Evolutionary conservation across 164 flowering plant genomes (phyloP), one percentile per base, ranked within the genome.

Genomic region (Chimonanthus salicifolius): DNA sequence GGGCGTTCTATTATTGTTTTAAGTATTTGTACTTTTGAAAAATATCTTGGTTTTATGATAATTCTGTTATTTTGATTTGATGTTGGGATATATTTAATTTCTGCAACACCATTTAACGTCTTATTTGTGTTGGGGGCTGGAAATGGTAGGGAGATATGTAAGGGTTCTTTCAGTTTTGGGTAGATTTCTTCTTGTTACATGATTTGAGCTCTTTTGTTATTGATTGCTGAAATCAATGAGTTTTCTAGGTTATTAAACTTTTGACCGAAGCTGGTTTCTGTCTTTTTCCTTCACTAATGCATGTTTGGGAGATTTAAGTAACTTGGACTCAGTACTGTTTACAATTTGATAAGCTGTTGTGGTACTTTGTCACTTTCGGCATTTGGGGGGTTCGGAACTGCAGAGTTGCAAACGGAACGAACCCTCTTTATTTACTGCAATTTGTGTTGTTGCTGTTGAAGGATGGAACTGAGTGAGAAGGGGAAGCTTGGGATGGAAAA

Each of bases 381-480:
- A 4, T 6, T 66, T 45, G 66, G 60, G 60, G 60, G 5, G 48
- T 66, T 45, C 5, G 7, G 43, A 13, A 66, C 5, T 33, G 11
- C 48, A 11, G 16, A 43, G 71, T 48, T 51, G 67, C 47, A 51
- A 7, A 45, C 15, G 62, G 4, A 67, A 18, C 11, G 33, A 11
- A 6, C 10, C 67, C 58, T 18, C 48, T 72, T 67, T 44, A 45
- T 48, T 64, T 79, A 72, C 49, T 67, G 75, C 33, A 33, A 33
- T 48, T 67, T 62, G 44, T 6, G 10, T 60, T 62, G 44, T 72
- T 67, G 71, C 74, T 48, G 47, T 75, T 78, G 69, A 65, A 54
- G 69, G 71, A 89, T 87, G 89, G 88, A 87, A 74, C 78, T 78
- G 82, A 78, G 80, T 79, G 88, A 77, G 18, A 82, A 81, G 60